Conservation (phyloP, 2,329 filamentous ascomycete genomes). For the Sporothrix brasiliensis region DNA sequence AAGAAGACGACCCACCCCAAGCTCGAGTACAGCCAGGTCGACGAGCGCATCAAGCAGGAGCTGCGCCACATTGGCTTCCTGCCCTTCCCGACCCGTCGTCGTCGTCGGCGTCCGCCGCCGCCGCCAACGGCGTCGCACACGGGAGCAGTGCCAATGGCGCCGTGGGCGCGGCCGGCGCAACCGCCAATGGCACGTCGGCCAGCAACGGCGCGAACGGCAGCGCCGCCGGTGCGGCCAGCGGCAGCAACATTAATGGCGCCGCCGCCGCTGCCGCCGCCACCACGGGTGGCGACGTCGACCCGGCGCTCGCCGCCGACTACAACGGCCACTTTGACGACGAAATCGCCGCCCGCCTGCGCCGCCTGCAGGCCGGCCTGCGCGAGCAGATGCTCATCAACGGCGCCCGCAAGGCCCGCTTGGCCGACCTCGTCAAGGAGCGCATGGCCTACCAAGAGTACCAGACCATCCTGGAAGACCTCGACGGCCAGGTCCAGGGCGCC, state of each 20-base stretch:
- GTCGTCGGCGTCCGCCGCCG: conserved; percentile 32
- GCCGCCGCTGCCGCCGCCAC: neutral
- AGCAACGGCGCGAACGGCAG: conserved; percentile 25
- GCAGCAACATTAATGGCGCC: neutral
- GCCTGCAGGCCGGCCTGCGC: conserved; percentile 79
- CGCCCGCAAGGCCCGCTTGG: conserved; percentile 81
- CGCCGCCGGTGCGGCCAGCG: conserved; percentile 37
- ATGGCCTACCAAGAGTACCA: conserved; percentile 97
- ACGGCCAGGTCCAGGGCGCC: conserved; percentile 89
- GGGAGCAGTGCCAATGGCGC: conserved; percentile 29
- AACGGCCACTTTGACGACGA: conserved; percentile 92
- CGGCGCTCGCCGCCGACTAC: conserved; percentile 66
- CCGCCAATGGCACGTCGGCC: conserved; percentile 7
- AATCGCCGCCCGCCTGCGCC: conserved; percentile 83
- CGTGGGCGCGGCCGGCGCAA: neutral
- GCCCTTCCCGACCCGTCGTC: conserved; percentile 48
- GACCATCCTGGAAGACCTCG: conserved; percentile 94
- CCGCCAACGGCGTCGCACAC: conserved; percentile 26
- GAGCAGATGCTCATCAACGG: conserved; percentile 86
- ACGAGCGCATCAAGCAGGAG: conserved; percentile 89
- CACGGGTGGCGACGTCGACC: conserved; percentile 13
- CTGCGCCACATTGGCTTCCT: conserved; percentile 88
- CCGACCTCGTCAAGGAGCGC: conserved; percentile 84
- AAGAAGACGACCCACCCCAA: conserved; percentile 75
- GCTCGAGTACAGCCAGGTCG: conserved; percentile 81